Evolutionary conservation across 192 early-diverging fungal species (phyloP).

Genomic region (Coemansia sp.): DNA sequence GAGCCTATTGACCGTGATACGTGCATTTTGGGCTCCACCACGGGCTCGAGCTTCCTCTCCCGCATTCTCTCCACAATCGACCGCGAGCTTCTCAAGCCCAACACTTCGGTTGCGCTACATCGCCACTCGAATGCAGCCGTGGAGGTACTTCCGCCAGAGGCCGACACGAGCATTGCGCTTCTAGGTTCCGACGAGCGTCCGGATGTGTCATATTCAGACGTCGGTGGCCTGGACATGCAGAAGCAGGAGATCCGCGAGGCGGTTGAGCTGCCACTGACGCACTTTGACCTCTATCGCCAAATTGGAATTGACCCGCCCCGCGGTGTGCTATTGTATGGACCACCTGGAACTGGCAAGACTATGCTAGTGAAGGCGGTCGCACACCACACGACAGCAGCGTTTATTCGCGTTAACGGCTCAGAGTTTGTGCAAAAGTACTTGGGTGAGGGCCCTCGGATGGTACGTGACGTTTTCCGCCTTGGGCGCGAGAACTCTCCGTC

Average conservation of each 20-base stretch:
- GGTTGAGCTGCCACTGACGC: conserved; percentile 95
- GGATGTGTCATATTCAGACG: conserved; percentile 77
- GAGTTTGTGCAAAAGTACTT: conserved; percentile 99
- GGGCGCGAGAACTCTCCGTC: conserved; percentile 96
- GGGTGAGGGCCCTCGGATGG: conserved; percentile 97
- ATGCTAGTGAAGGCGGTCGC: conserved; percentile 99
- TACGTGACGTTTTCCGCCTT: conserved; percentile 94
- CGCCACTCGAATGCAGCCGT: conserved; percentile 96
- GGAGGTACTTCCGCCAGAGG: conserved; percentile 97
- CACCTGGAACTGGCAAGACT: conserved; percentile 97
- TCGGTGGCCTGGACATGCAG: conserved; percentile 87
- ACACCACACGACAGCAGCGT: conserved; percentile 94
- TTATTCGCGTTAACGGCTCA: conserved; percentile 95
- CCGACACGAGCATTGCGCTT: conserved; percentile 87
- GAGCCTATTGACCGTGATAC: conserved; percentile 97
- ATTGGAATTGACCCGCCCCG: conserved; percentile 99
- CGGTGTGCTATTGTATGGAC: conserved; percentile 98
- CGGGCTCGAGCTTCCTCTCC: conserved; percentile 87
- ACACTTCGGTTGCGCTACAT: conserved; percentile 90
- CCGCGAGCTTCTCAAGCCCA: conserved; percentile 94
- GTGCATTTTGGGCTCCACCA: conserved; percentile 92
- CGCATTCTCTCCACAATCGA: conserved; percentile 96
- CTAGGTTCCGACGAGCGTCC: conserved; percentile 77
- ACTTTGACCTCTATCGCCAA: conserved; percentile 96
- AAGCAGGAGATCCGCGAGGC: conserved; percentile 95